These are phyloP conservation scores for Cicer yamashitae DNA, from an alignment of 306 rosid genomes.

Conservation along the genomic window DNA sequence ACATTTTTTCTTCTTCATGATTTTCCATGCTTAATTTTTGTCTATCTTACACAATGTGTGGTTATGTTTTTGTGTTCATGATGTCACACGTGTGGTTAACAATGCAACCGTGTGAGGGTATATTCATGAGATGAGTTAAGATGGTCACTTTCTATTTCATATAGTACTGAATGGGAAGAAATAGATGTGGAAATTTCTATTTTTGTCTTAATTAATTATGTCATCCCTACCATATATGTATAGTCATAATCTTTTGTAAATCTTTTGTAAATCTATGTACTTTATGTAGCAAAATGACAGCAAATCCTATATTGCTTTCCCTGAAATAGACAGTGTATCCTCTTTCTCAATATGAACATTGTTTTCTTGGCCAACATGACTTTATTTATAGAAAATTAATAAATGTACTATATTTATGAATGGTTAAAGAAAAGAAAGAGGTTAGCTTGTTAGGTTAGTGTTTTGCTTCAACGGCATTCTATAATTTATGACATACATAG, in stretches of 20 bases:
- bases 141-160: conserved; percentile 39
- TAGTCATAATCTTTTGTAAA: conserved; percentile 36
- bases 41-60: background rate
- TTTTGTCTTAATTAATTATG: conserved; percentile 37
- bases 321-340: conserved; percentile 45
- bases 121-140: conserved; percentile 6
- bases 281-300: conserved; percentile 39
- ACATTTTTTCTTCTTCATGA: conserved; percentile 27
- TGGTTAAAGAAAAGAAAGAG: conserved; percentile 6
- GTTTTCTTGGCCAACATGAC: conserved; percentile 23
- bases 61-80: conserved; percentile 14
- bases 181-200: conserved; percentile 27
- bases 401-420: conserved; percentile 24
- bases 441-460: conserved; percentile 40
- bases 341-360: conserved; percentile 42
- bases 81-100: conserved; percentile 35
- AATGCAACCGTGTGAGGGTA: conserved; percentile 41
- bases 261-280: conserved; percentile 34
- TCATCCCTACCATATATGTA: background rate
- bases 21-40: background rate
- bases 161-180: conserved; percentile 25
- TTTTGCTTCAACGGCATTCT: conserved; percentile 67
- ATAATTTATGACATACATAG: conserved; percentile 37
- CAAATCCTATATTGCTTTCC: conserved; percentile 43
- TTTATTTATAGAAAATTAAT: conserved; percentile 36